Evolutionary conservation across 768 basidiomycete genomes (phyloP), one percentile per base, ranked within the genome.

Genomic region (Tylopilus plumbeoviolaceoides): DNA sequence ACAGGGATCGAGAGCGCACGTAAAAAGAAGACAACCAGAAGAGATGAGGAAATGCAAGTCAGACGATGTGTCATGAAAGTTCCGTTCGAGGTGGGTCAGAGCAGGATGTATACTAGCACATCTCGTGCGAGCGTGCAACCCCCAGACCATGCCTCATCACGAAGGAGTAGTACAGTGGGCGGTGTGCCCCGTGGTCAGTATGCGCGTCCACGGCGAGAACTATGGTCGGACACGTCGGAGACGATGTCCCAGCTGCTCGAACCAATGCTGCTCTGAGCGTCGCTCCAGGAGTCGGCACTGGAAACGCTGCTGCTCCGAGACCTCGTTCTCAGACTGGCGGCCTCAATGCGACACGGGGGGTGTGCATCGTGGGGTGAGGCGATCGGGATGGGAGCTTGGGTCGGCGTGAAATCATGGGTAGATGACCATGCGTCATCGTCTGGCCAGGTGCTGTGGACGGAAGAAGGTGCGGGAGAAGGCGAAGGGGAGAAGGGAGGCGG

Each of bases 171-270:
- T 33, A 33, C 31, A 33, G 12, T 12, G 11, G 10, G 35, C 12
- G 7, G 28, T 35, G 48, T 40, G 39, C 39, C 20, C 18, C 18
- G 8, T 27, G 25, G 5, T 38, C 36, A 12, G 41, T 23, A 23
- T 17, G 15, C 28, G n/a, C n/a, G 30, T 1, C 28, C 1, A 14
- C 15, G n/a, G n/a, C n/a, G 23, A 10, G n/a, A 11, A 9, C 12
- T 20, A 15, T 14, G 20, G 11, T 48, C 53, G 21, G 58, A 59
- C 14, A 43, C 21, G 11, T 57, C 28, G 39, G 66, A 63, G 31
- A 70, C 30, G 39, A 69, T 25, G 21, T 69, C 69, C 68, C 68
- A 69, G 18, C 51, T 48, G 39, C 56, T 54, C 4, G 50, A 46
- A 25, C 33, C 49, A 14, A 56, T 41, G 30, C 56, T 58, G 41